Evolutionary conservation across 768 basidiomycete genomes (phyloP), one percentile per base, ranked within the genome.

Genomic region (Tubosaeta sp.): DNA sequence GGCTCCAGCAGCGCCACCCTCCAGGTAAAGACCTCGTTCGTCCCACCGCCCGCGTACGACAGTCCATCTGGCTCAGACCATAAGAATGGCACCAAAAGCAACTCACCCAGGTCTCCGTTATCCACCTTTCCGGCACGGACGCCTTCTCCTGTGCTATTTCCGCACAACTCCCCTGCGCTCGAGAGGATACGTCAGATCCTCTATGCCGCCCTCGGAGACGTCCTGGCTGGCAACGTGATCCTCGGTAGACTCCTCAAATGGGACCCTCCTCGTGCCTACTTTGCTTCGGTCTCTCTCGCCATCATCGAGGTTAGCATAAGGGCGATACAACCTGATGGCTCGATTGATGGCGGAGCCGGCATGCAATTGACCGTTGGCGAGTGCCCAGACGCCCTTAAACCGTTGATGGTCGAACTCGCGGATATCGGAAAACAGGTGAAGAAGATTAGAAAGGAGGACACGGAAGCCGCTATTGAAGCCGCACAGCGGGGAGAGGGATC

Each of bases 181-280:
- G 80, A 84, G 51, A 75, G 87, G 62, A 92, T 94, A 53, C 86
- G 91, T 26, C 90, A 94, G 68, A 91, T 91, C 0, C 78, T 94
- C 16, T 94, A 92, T 66, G 88, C 91, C 0, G 80, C 88, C 2
- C 75, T 93, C 4, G 89, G 77, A 0, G 88, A 89, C 56, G 82
- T 79, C 1, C 75, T 92, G 42, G 77, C 83, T 45, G 72, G 72
- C 5, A 77, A 74, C 12, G 76, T 79, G 0, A 72, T 76, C 3
- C 76, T 93, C 6, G 78, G 79, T 3, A 51, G 60, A 0, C 75
- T 86, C 10, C 78, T 92, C 51, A 71, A 71, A n/a, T 59, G 62
- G 13, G 88, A 92, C 61, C 82, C 83, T 0, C 70, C 85, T 0
- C 77, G 87, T 17, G 91, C 88, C 0, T 92, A 91, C 73, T 94